Percentiles rank a stretch among this genome's conserved stretches.
These are phyloP conservation scores for Fusarium sp. DNA, from an alignment of 2,329 filamentous ascomycete species.

Conservation along the genomic window DNA sequence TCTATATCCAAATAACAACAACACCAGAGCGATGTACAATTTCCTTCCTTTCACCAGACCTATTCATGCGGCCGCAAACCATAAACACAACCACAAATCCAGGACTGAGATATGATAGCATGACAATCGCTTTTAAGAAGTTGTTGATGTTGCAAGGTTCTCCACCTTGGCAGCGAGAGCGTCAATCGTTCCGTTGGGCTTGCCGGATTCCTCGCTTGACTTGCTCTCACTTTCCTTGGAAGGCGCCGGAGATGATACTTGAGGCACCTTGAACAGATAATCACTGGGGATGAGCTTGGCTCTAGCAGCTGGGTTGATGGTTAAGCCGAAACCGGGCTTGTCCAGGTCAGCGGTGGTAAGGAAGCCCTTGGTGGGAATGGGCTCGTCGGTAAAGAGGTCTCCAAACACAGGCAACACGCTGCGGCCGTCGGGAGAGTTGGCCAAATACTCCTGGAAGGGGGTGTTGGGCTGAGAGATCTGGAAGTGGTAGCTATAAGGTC, in stretches of 20 bases:
- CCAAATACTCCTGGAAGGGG: constrained; percentile 95
- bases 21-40: not conserved
- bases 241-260: constrained; percentile 57
- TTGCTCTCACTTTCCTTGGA: constrained; percentile 41
- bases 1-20: not conserved
- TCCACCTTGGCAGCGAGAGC: constrained; percentile 50
- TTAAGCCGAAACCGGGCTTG: constrained; percentile 90
- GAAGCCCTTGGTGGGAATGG: constrained; percentile 84
- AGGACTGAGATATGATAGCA: not conserved
- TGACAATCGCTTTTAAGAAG: not conserved
- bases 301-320: constrained; percentile 79
- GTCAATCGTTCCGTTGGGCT: constrained; percentile 42
- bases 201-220: constrained; percentile 14
- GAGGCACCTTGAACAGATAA: constrained; percentile 74
- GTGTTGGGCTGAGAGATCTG: constrained; percentile 93
- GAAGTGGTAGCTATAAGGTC: constrained; percentile 95
- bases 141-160: constrained; percentile 42
- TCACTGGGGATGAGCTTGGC: constrained; percentile 79
- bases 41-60: not conserved
- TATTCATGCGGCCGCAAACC: not conserved
- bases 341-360: constrained; percentile 83
- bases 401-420: constrained; percentile 92
- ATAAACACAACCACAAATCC: not conserved
- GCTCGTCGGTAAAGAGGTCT: constrained; percentile 89
- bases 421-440: constrained; percentile 91